Evolutionary conservation across 805 yeast genomes (phyloP).

Genomic region (Yarrowia sp.): DNA sequence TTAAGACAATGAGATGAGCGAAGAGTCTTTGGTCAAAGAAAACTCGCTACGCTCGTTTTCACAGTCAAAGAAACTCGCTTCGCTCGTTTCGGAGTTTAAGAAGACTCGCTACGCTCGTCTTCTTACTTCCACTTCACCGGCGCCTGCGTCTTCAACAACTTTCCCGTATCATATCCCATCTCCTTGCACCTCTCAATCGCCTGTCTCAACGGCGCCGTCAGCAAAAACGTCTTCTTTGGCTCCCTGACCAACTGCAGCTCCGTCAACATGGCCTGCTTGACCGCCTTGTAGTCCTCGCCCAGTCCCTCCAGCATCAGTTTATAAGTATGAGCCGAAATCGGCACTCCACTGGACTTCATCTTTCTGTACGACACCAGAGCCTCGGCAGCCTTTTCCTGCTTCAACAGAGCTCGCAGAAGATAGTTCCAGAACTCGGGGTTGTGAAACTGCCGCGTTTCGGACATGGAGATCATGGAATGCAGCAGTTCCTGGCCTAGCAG

Average conservation of each 20-base stretch:
- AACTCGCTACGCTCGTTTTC: no score
- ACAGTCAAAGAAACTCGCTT: no score
- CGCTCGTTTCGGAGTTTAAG: no score
- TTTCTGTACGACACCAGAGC: slow-evolving; percentile 3
- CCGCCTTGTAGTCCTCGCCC: neutral
- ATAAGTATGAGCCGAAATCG: slow-evolving; percentile 1
- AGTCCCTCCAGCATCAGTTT: slow-evolving; percentile 8
- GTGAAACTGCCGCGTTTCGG: neutral
- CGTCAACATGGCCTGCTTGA: slow-evolving; percentile 3
- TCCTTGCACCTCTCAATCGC: neutral
- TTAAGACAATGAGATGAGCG: no score
- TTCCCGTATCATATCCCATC: neutral
- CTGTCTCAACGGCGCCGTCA: neutral
- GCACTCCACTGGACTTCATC: slow-evolving; percentile 7
- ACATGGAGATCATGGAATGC: slow-evolving; percentile 31
- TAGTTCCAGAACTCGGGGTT: slow-evolving; percentile 27
- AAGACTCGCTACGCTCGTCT: no score
- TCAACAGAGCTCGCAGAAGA: slow-evolving; percentile 16
- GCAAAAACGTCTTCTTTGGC: slow-evolving; percentile 1
- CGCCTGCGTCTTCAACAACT: slow-evolving; percentile 1
- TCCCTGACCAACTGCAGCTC: neutral
- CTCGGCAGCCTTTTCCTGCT: slow-evolving; percentile 13
- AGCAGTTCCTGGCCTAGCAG: slow-evolving; percentile 24
- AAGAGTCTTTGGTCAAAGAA: no score
- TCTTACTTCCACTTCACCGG: slow-evolving; percentile 15